Percentiles rank a stretch among this genome's conserved stretches.
Evolutionary conservation across 768 basidiomycete species (phyloP).

Genomic region (Gautieria morchelliformis): DNA sequence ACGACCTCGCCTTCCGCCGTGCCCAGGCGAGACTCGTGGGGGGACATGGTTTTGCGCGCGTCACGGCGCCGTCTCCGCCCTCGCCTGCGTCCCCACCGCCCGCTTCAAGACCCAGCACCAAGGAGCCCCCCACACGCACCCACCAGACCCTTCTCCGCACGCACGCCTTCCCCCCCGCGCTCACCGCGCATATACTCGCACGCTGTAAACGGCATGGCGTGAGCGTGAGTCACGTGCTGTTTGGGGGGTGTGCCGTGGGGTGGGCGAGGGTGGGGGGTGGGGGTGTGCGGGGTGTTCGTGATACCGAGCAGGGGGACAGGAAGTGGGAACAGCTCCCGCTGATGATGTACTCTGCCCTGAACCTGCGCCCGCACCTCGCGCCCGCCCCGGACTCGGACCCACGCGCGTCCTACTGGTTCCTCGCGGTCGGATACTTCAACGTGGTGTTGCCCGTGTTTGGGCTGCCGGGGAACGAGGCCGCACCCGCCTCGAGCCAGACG

Average conservation of each 20-base stretch:
- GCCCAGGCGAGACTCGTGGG: slow-evolving; percentile 53
- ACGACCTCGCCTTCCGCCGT: slow-evolving; percentile 45
- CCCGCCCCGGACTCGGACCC: not conserved
- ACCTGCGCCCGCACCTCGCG: slow-evolving; percentile 53
- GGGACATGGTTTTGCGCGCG: slow-evolving; percentile 62
- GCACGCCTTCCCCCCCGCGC: slow-evolving; percentile 41
- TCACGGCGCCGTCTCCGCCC: not conserved
- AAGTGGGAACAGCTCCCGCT: not conserved
- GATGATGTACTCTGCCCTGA: slow-evolving; percentile 83
- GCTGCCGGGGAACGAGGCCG: slow-evolving; percentile 1
- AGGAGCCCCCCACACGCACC: slow-evolving; percentile 4
- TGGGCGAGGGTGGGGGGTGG: slow-evolving; percentile 47
- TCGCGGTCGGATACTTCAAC: slow-evolving; percentile 78
- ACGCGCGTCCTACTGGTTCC: slow-evolving; percentile 66
- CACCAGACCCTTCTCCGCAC: slow-evolving; percentile 66
- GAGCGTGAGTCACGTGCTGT: slow-evolving; percentile 66
- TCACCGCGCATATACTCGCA: slow-evolving; percentile 54
- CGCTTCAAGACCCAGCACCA: too few relatives aligned
- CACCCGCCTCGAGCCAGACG: slow-evolving; percentile 32
- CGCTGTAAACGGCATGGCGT: slow-evolving; percentile 64
- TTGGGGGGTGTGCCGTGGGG: slow-evolving; percentile 66
- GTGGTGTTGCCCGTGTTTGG: slow-evolving; percentile 62
- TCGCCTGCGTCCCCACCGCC: slow-evolving; percentile 16
- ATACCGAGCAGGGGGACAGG: too few relatives aligned
- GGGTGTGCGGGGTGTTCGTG: slow-evolving; percentile 17